Conservation (phyloP, 805 yeast species). For the Candida ortonii region DNA sequence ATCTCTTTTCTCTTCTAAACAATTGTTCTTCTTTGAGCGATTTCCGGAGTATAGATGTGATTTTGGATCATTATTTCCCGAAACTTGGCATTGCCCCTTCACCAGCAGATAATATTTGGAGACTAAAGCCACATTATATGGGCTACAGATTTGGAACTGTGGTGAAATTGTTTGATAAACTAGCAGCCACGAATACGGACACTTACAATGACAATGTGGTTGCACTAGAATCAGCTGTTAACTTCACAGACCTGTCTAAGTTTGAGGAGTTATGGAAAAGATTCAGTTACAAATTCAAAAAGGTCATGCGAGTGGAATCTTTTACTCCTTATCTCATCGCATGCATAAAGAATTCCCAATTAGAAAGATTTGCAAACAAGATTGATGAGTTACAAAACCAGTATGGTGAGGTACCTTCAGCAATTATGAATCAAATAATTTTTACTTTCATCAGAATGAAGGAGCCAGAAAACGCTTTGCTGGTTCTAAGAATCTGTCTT, state of each 20-base stretch:
- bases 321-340: conserved; percentile 23
- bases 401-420: conserved; percentile 19
- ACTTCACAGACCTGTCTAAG: conserved; percentile 11
- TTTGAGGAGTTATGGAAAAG: conserved; percentile 25
- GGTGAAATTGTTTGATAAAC: conserved; percentile 15
- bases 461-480: conserved; percentile 18
- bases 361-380: conserved; percentile 13
- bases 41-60: conserved; percentile 23
- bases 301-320: conserved; percentile 15
- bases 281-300: conserved; percentile 8
- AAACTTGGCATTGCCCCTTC: conserved; percentile 19
- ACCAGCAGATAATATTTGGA: conserved; percentile 23
- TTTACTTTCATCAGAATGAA: conserved; percentile 20
- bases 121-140: conserved; percentile 23
- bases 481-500: conserved; percentile 20
- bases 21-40: conserved; percentile 24
- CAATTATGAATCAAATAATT: conserved; percentile 27
- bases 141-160: conserved; percentile 25
- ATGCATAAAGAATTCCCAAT: conserved; percentile 17
- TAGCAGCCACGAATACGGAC: conserved; percentile 7
- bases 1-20: conserved; percentile 21
- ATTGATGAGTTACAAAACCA: conserved; percentile 16
- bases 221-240: conserved; percentile 25
- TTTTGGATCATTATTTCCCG: conserved; percentile 24
- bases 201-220: conserved; percentile 16